These are phyloP conservation scores for Hordeum vulgare DNA, from an alignment of 176 grass and related monocot species.

Conservation along the genomic window MorexV3_pseudomolecules_assembly NC_058521.1:14513692-14514191, in stretches of 20 bases:
- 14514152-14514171: background rate
- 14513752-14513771: background rate
- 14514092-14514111: background rate
- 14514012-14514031: constrained; percentile 14
- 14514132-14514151: too few species aligned
- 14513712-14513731: background rate
- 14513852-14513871: background rate
- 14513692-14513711: background rate
- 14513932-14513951: background rate
- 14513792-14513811: constrained; percentile 23
- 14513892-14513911: background rate
- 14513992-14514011: constrained; percentile 17
- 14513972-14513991: too few species aligned
- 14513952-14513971: background rate
- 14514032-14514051: background rate
- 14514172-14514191: background rate
- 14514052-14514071: background rate
- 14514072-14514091: too few species aligned
- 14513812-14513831: constrained; percentile 38
- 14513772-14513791: background rate
- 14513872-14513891: background rate
- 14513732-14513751: background rate
- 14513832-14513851: background rate
- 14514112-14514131: background rate
- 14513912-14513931: too few species aligned